These are phyloP conservation scores for Microdochium paspali DNA, from an alignment of 2,329 filamentous ascomycete genomes.

Conservation along the genomic window DNA sequence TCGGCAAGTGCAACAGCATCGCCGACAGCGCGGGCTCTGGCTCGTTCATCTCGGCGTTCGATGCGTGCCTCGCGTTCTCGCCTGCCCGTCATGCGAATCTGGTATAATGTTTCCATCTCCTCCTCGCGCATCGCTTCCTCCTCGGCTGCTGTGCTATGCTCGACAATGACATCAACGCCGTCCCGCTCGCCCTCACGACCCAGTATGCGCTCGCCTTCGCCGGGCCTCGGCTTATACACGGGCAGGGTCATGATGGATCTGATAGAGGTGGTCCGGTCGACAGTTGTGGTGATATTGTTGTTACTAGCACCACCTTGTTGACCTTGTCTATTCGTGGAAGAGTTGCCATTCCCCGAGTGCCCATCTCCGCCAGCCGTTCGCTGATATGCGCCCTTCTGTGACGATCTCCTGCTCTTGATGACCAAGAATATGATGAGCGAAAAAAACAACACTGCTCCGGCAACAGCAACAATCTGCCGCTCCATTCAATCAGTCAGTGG, in stretches of 20 bases:
- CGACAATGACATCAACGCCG: conserved; percentile 84
- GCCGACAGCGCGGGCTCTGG: conserved; percentile 62
- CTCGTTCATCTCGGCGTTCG: conserved; percentile 57
- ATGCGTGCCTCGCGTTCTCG: conserved; percentile 70
- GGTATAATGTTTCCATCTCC: conserved; percentile 89
- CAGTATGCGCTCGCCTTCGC: conserved; percentile 71
- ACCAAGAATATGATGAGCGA: neutral
- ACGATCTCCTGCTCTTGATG: neutral
- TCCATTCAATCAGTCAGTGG: neutral
- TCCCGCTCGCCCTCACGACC: conserved; percentile 84
- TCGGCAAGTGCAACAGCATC: conserved; percentile 62
- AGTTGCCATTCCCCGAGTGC: neutral
- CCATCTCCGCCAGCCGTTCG: neutral
- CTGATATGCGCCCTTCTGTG: neutral
- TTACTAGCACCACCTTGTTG: conserved; percentile 1
- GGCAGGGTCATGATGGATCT: conserved; percentile 93
- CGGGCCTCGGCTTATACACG: conserved; percentile 65
- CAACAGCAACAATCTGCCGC: neutral
- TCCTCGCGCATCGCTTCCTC: conserved; percentile 72
- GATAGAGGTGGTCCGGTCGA: conserved; percentile 78
- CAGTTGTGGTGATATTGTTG: conserved; percentile 25
- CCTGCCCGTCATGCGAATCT: conserved; percentile 72
- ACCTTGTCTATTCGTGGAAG: neutral
- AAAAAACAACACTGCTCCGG: neutral
- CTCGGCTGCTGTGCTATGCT: conserved; percentile 72